Conservation (phyloP, 257 asterid genomes). For the Lycium ferocissimum region DNA sequence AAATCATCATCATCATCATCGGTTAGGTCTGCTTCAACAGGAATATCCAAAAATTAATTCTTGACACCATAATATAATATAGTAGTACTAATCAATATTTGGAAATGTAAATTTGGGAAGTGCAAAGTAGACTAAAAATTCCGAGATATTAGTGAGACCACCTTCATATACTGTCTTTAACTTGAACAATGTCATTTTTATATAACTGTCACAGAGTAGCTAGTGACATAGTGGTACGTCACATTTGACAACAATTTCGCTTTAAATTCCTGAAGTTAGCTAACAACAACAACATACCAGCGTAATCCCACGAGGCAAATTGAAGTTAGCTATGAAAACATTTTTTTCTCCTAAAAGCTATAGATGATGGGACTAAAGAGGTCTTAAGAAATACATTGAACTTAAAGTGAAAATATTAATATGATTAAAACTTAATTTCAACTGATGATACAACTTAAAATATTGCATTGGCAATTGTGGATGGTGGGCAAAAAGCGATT, state of each 20-base stretch:
- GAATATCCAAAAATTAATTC: neutral
- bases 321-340: neutral
- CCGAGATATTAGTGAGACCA: too few species aligned
- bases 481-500: constrained; percentile 20
- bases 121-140: neutral
- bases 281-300: neutral
- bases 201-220: too few species aligned
- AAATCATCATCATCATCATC: neutral
- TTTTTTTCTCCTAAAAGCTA: neutral
- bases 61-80: neutral
- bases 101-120: neutral
- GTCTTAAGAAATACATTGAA: too few species aligned
- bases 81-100: neutral
- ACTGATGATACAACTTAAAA: neutral
- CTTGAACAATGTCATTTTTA: too few species aligned
- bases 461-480: constrained; percentile 14
- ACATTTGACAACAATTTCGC: too few species aligned
- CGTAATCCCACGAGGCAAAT: too few species aligned
- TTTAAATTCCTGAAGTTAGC: neutral
- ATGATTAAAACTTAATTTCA: neutral
- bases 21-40: neutral
- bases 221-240: too few species aligned
- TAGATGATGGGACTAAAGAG: too few species aligned
- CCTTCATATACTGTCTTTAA: too few species aligned
- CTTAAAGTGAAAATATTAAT: neutral